Conservation (phyloP, 1,284 basidiomycete species). For the Ceratobasidium sp. region DNA sequence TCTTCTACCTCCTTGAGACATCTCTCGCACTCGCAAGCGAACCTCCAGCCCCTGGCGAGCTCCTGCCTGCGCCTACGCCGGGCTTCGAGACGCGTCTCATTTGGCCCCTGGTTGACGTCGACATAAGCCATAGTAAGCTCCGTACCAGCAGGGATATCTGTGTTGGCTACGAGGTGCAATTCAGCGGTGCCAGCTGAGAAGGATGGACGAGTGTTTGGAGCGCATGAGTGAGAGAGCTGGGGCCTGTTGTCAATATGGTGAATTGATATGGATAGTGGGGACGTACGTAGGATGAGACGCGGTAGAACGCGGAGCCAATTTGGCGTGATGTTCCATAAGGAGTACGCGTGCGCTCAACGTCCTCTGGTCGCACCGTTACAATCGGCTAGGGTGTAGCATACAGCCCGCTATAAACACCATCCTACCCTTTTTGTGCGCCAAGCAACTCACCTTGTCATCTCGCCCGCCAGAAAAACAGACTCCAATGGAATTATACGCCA, state of each 20-base stretch:
- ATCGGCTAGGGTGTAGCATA: slow-evolving; percentile 43
- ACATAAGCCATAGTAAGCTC: slow-evolving; percentile 80
- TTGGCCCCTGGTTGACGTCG: slow-evolving; percentile 68
- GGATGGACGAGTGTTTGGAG: slow-evolving; percentile 71
- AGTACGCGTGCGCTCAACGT: slow-evolving; percentile 77
- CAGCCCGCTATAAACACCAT: not conserved
- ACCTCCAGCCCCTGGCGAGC: slow-evolving; percentile 82
- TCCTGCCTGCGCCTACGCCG: slow-evolving; percentile 75
- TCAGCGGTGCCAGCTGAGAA: slow-evolving; percentile 74
- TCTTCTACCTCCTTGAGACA: slow-evolving; percentile 68
- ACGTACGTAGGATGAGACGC: slow-evolving; percentile 78
- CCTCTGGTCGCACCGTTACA: slow-evolving; percentile 71
- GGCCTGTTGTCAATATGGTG: not conserved
- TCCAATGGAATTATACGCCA: slow-evolving; percentile 81
- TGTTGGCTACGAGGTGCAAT: slow-evolving; percentile 74
- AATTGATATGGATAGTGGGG: slow-evolving; percentile 26
- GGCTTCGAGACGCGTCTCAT: slow-evolving; percentile 67
- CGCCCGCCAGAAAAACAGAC: slow-evolving; percentile 74
- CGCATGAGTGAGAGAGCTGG: slow-evolving; percentile 77
- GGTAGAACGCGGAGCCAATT: slow-evolving; percentile 78
- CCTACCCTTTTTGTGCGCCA: not conserved
- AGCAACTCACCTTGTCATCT: slow-evolving; percentile 71
- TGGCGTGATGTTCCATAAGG: slow-evolving; percentile 79
- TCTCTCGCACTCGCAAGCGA: slow-evolving; percentile 76
- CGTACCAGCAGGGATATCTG: slow-evolving; percentile 77